Evolutionary conservation across 1,284 basidiomycete species (phyloP).

Genomic region (Golubevia sp.): DNA sequence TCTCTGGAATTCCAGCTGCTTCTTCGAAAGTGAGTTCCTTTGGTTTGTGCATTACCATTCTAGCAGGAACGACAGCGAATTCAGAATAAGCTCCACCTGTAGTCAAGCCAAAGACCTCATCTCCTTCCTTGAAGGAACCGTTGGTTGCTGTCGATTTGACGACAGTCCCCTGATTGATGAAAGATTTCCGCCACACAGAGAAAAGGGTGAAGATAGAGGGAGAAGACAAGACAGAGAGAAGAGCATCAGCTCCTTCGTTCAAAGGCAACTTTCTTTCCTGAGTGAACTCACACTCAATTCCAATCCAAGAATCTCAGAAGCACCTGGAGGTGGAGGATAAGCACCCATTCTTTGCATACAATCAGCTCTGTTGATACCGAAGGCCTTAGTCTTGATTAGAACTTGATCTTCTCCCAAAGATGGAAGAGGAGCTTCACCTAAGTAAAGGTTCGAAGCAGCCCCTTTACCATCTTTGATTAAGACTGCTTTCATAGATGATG

Average conservation of each 20-base stretch:
- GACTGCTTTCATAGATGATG: conserved; percentile 75
- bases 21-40: conserved; percentile 41
- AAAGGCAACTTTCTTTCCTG: not conserved
- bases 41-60: conserved; percentile 47
- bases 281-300: not conserved
- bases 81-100: conserved; percentile 55
- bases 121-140: conserved; percentile 21
- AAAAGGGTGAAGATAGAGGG: not conserved
- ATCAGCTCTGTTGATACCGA: conserved; percentile 60
- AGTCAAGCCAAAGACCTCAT: conserved; percentile 54
- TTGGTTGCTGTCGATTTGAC: conserved; percentile 13
- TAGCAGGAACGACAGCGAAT: conserved; percentile 42
- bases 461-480: conserved; percentile 80
- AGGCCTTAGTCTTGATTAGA: conserved; percentile 66
- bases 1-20: conserved; percentile 51
- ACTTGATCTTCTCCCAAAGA: conserved; percentile 69
- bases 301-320: no score
- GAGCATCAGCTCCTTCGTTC: not conserved
- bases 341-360: conserved; percentile 51
- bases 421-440: conserved; percentile 75
- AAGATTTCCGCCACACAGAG: not conserved
- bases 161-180: conserved; percentile 21
- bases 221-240: not conserved
- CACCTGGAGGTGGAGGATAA: no score
- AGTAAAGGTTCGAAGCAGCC: conserved; percentile 76